Conservation (phyloP, 495 filamentous ascomycete genomes). For the Neurospora sublineolata region DNA sequence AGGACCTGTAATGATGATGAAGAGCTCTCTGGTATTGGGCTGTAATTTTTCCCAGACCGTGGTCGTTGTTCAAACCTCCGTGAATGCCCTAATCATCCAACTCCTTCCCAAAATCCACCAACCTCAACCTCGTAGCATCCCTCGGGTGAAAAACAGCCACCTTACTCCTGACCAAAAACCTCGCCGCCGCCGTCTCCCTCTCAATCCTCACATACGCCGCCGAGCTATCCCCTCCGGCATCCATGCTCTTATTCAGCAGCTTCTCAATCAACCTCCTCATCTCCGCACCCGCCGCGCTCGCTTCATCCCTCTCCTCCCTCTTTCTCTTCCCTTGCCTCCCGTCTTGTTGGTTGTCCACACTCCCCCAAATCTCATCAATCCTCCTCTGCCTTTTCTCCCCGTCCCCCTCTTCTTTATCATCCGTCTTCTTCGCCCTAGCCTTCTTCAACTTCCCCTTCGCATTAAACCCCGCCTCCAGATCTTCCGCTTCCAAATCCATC, state of each 20-base stretch:
- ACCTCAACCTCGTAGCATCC: constrained; percentile 61
- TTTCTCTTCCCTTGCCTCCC: constrained; percentile 19
- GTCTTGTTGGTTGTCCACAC: constrained; percentile 15
- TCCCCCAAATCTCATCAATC: constrained; percentile 65
- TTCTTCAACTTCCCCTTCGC: constrained; percentile 60
- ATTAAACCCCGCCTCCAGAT: constrained; percentile 59
- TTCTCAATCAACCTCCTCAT: constrained; percentile 55
- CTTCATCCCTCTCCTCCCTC: constrained; percentile 40
- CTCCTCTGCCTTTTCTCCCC: constrained; percentile 48
- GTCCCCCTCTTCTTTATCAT: constrained; percentile 22
- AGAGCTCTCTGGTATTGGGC: no score
- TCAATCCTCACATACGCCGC: constrained; percentile 55
- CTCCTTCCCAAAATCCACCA: constrained; percentile 77
- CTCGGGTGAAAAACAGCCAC: constrained; percentile 79
- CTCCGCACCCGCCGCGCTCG: constrained; percentile 52
- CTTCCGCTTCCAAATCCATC: constrained; percentile 44
- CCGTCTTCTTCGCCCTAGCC: constrained; percentile 25
- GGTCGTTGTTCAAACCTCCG: no score
- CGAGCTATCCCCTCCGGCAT: constrained; percentile 42
- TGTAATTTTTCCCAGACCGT: no score
- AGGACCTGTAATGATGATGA: neutral
- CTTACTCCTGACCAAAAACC: constrained; percentile 75
- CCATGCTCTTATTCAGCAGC: constrained; percentile 49
- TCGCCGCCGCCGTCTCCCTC: constrained; percentile 68
- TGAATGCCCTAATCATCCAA: constrained; percentile 45